phyloP scores from a whole-genome alignment of 2,329 filamentous ascomycete species.

The Aspergillus proliferans region DNA sequence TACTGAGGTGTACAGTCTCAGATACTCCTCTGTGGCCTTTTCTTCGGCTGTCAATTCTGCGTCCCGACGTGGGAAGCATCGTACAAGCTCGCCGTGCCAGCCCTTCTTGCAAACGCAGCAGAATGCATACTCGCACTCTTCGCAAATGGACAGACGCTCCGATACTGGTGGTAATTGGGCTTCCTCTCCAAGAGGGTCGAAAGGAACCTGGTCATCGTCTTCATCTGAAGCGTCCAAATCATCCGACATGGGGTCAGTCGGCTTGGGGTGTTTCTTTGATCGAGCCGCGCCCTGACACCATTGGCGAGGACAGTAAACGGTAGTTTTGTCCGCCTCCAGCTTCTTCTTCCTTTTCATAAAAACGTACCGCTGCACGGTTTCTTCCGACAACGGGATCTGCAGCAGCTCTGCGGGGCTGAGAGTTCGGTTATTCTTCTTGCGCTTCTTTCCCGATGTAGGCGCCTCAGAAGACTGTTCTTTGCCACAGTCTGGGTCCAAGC shows the following conservation, averaged over 20 bases:
- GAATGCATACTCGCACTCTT: slow-evolving; percentile 84
- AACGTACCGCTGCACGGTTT: slow-evolving; percentile 77
- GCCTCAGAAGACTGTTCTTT: slow-evolving; percentile 46
- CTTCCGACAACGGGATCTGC: slow-evolving; percentile 64
- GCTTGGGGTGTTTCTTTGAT: slow-evolving; percentile 67
- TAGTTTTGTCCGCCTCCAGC: slow-evolving; percentile 84
- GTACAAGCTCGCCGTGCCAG: slow-evolving; percentile 92
- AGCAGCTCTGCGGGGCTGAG: slow-evolving; percentile 79
- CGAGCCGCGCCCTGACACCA: slow-evolving; percentile 90
- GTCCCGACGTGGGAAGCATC: slow-evolving; percentile 57
- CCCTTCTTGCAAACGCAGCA: slow-evolving; percentile 67
- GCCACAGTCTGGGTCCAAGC: slow-evolving; percentile 72
- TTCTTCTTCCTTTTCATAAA: slow-evolving; percentile 86
- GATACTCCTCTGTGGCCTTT: slow-evolving; percentile 76
- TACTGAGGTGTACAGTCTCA: slow-evolving; percentile 71
- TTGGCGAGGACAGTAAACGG: slow-evolving; percentile 81
- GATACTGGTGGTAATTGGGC: slow-evolving; percentile 42
- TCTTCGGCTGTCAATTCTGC: slow-evolving; percentile 77
- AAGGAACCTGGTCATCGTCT: slow-evolving; percentile 40
- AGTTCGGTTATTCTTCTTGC: slow-evolving; percentile 58
- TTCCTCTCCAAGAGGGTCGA: slow-evolving; percentile 42
- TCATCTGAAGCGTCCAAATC: slow-evolving; percentile 46
- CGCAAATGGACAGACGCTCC: slow-evolving; percentile 75
- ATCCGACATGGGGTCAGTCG: slow-evolving; percentile 57
- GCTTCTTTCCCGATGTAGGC: slow-evolving; percentile 31